These are phyloP conservation scores for Xylariaceae sp. DNA, from an alignment of 2,329 filamentous ascomycete genomes.

Conservation along the genomic window DNA sequence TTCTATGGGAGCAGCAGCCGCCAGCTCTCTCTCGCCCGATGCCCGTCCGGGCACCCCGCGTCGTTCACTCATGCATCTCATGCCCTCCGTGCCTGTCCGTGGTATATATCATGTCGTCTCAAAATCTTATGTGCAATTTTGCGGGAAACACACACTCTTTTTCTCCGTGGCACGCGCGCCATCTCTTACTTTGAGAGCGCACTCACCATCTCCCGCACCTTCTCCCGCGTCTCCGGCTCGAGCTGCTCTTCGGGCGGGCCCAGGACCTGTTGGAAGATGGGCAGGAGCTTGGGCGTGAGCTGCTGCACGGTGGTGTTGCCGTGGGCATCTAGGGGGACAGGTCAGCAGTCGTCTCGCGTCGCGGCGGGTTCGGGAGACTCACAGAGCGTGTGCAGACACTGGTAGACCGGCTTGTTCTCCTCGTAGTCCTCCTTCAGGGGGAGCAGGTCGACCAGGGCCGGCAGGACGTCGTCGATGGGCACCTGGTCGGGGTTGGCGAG, in stretches of 20 bases:
- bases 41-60: slow-evolving; percentile 9
- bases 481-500: slow-evolving; percentile 77
- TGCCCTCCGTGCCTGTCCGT: slow-evolving; percentile 14
- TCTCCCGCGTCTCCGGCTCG: slow-evolving; percentile 59
- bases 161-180: too few species aligned
- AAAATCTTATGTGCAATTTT: too few species aligned
- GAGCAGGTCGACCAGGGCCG: slow-evolving; percentile 67
- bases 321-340: slow-evolving; percentile 59
- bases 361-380: slow-evolving; percentile 36
- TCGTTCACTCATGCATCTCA: slow-evolving; percentile 23
- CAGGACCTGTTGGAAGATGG: slow-evolving; percentile 67
- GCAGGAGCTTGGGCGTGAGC: slow-evolving; percentile 61
- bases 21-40: too few species aligned
- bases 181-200: slow-evolving; percentile 18
- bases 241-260: slow-evolving; percentile 67
- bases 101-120: too few species aligned
- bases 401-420: slow-evolving; percentile 90
- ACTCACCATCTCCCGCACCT: slow-evolving; percentile 56
- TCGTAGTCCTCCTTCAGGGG: slow-evolving; percentile 91
- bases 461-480: slow-evolving; percentile 74
- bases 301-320: slow-evolving; percentile 62
- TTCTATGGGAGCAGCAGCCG: too few species aligned
- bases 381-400: slow-evolving; percentile 84
- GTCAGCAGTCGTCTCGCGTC: too few species aligned
- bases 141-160: too few species aligned